phyloP scores from a whole-genome alignment of 1,139 yeast species.

The Geotrichum phurueaensis region DNA sequence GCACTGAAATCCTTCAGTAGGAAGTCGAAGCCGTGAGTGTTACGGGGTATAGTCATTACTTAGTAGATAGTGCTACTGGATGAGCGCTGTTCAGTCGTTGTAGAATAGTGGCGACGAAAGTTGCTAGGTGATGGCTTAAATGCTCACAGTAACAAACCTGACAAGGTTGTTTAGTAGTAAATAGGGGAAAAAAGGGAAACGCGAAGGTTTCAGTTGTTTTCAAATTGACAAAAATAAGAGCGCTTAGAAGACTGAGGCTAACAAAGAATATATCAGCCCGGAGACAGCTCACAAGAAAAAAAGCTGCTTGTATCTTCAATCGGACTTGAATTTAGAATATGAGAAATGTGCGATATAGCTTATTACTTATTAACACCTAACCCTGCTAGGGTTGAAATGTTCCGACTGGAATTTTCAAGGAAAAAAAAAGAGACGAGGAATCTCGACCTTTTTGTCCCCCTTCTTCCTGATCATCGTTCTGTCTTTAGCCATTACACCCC shows the following conservation, averaged over 20 bases:
- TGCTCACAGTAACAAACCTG: background rate
- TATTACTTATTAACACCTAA: background rate
- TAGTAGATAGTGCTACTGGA: background rate
- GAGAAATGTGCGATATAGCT: background rate
- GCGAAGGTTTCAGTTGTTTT: background rate
- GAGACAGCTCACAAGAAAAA: background rate
- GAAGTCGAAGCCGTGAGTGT: slow-evolving; percentile 21
- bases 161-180: background rate
- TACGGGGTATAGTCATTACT: slow-evolving; percentile 1
- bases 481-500: background rate
- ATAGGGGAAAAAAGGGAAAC: background rate
- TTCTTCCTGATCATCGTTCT: background rate
- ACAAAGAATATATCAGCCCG: background rate
- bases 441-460: background rate
- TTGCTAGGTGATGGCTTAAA: too few species aligned
- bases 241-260: background rate
- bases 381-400: background rate
- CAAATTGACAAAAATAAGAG: background rate
- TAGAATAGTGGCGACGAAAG: too few species aligned
- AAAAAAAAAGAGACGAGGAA: background rate
- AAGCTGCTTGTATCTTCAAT: too few species aligned
- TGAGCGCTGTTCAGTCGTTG: too few species aligned
- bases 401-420: background rate
- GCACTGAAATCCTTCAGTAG: slow-evolving; percentile 23
- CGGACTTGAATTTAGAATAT: background rate